Base-by-base conservation (phyloP, 108 stramenopile species). In the Parmales sp. region DNA sequence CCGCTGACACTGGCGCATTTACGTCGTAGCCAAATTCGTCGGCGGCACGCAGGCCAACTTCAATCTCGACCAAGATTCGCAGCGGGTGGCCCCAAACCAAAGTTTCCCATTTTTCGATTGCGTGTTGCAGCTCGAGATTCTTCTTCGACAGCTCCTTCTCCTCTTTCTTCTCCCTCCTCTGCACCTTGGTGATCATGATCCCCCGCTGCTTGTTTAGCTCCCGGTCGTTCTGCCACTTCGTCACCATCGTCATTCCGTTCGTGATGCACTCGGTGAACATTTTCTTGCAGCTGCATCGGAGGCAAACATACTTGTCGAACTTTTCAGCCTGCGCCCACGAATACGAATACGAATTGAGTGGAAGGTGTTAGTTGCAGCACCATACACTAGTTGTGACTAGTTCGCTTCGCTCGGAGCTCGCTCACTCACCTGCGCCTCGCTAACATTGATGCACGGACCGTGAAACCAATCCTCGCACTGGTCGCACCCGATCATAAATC, bases 401-500 rank as follows among this genome's bases (percentile, higher is more conserved):
- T n/a, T n/a, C n/a, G n/a, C n/a, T n/a, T n/a, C n/a, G n/a, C n/a
- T n/a, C n/a, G n/a, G n/a, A n/a, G n/a, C n/a, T n/a, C n/a, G n/a
- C n/a, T n/a, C n/a, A n/a, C n/a, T n/a, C n/a, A n/a, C n/a, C n/a
- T n/a, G n/a, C 3, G 83, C 74, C 70, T 89, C 81, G 31, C 82
- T 70, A 8, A 92, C 64, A 23, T 88, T 88, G 69, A 95, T 85
- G 68, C 93, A 95, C 13, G 79, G 66, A 6, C 93, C 95, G 71
- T 95, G 95, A 72, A 88, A 95, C 95, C 95, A 95, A 50, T 93
- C 93, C 37, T 91, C 88, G 72, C 95, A 95, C 20, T 78, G 69
- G 78, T 94, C 90, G 72, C 95, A 95, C 6, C 87, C 86, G 65
- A 95, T 88, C 95, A 95, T 95, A 74, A 94, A 95, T 37, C 95